A percentile compares a stretch with the other conserved stretches of the same genome.
Evolutionary conservation across 306 rosid genomes (phyloP).

Genomic region (Ochetophila trinervis): DNA sequence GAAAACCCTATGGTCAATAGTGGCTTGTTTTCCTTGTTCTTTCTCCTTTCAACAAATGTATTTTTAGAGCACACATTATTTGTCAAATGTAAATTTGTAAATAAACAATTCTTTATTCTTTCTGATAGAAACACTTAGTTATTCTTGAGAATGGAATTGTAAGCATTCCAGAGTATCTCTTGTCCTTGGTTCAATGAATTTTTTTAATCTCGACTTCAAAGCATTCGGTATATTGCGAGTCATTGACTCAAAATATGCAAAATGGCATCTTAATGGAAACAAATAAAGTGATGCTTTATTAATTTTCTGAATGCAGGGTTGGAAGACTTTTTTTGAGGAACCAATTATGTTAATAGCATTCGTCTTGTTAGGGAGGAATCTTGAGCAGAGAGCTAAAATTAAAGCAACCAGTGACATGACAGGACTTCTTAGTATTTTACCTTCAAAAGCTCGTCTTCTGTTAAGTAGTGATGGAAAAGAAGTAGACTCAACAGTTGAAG

Average conservation of each 20-base stretch:
- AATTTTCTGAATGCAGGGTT: constrained; percentile 64
- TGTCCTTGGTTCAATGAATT: constrained; percentile 2
- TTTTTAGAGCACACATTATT: too few relatives aligned
- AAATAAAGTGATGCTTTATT: constrained; percentile 23
- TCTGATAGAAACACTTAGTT: not conserved
- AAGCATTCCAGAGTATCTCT: not conserved
- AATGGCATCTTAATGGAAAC: constrained; percentile 15
- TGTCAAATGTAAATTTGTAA: too few relatives aligned
- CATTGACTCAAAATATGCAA: constrained; percentile 22
- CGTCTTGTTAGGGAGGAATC: constrained; percentile 92
- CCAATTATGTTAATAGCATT: constrained; percentile 98
- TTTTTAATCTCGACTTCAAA: constrained; percentile 4
- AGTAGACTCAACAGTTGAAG: constrained; percentile 63
- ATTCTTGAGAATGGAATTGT: constrained; percentile 1
- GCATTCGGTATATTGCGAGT: not conserved
- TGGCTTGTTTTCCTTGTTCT: not conserved
- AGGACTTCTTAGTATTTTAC: constrained; percentile 82
- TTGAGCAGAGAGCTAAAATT: constrained; percentile 95
- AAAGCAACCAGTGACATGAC: constrained; percentile 99
- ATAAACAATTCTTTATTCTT: not conserved
- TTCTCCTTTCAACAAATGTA: too few relatives aligned
- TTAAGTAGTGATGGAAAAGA: constrained; percentile 47
- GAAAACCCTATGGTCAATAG: not conserved
- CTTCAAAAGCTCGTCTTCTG: constrained; percentile 92
- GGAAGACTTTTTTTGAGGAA: constrained; percentile 98